A percentile compares a stretch with the other conserved stretches of the same genome.
These are phyloP conservation scores for Hypoxylon crocopeplum DNA, from an alignment of 495 filamentous ascomycete species.

Conservation along the genomic window DNA sequence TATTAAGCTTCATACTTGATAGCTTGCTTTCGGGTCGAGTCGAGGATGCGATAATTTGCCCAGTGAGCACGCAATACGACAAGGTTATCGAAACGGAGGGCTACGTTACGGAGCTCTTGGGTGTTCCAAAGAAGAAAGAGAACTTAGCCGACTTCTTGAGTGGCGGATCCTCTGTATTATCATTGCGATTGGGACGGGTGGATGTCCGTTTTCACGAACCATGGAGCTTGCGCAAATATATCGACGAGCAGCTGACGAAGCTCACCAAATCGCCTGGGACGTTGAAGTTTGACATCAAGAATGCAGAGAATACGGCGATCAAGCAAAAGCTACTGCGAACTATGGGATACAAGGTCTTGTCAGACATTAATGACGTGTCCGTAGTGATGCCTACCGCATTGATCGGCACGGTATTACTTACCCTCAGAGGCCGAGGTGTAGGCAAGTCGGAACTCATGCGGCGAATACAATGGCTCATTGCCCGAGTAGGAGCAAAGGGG, in stretches of 20 bases:
- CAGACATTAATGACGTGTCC: slow-evolving; percentile 93
- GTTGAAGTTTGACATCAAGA: slow-evolving; percentile 49
- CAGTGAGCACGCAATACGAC: slow-evolving; percentile 96
- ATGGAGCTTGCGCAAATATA: slow-evolving; percentile 84
- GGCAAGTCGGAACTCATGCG: slow-evolving; percentile 85
- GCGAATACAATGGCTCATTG: slow-evolving; percentile 88
- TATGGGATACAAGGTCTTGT: slow-evolving; percentile 87
- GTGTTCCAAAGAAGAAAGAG: slow-evolving; percentile 92
- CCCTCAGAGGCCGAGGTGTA: slow-evolving; percentile 88
- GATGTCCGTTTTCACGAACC: slow-evolving; percentile 96
- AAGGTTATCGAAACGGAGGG: slow-evolving; percentile 98
- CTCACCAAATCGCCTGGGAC: slow-evolving; percentile 47
- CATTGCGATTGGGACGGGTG: slow-evolving; percentile 85
- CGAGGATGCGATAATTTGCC: slow-evolving; percentile 88
- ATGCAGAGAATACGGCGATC: slow-evolving; percentile 52
- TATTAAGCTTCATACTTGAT: slow-evolving; percentile 89
- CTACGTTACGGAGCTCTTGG: slow-evolving; percentile 92
- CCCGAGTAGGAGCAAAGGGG: slow-evolving; percentile 82
- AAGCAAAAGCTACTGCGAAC: slow-evolving; percentile 74
- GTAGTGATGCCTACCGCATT: slow-evolving; percentile 98
- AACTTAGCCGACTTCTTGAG: slow-evolving; percentile 87
- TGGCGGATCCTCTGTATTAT: slow-evolving; percentile 82
- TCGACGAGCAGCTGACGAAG: slow-evolving; percentile 71
- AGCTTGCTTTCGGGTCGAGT: slow-evolving; percentile 87
- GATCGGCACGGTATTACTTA: slow-evolving; percentile 92